phyloP scores from a whole-genome alignment of 2,329 filamentous ascomycete genomes.

The Aulographum hederae region DNA sequence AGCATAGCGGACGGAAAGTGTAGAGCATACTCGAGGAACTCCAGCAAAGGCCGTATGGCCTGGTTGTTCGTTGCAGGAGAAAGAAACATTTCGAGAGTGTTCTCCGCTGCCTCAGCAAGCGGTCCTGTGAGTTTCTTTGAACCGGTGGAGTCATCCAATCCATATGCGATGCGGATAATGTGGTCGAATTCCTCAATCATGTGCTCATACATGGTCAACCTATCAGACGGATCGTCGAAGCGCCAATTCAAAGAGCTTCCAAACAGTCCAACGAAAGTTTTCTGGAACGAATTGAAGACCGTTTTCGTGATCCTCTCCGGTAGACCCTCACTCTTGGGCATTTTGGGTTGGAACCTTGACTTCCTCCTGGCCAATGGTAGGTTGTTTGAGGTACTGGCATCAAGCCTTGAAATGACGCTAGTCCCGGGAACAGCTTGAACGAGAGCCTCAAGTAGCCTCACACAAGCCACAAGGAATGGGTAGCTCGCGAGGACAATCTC shows the following conservation, averaged over 20 bases:
- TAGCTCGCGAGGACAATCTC: constrained; percentile 65
- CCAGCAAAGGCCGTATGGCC: constrained; percentile 59
- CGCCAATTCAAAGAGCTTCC: constrained; percentile 78
- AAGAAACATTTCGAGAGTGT: constrained; percentile 61
- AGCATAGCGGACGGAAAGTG: neutral
- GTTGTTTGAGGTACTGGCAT: too few relatives aligned
- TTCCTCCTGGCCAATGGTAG: constrained; percentile 26
- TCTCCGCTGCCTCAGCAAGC: constrained; percentile 54
- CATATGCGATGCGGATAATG: constrained; percentile 54
- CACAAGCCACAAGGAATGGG: constrained; percentile 55
- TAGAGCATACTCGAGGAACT: constrained; percentile 47
- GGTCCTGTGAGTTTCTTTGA: constrained; percentile 37
- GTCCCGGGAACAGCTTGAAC: constrained; percentile 52
- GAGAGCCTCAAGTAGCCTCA: constrained; percentile 56
- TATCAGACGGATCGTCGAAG: constrained; percentile 50
- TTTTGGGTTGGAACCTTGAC: constrained; percentile 18
- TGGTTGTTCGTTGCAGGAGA: constrained; percentile 50
- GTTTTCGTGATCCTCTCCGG: constrained; percentile 61
- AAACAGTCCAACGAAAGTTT: constrained; percentile 63
- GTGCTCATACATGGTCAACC: constrained; percentile 46
- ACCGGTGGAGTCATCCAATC: constrained; percentile 44
- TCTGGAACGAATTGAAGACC: constrained; percentile 54
- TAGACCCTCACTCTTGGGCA: constrained; percentile 31
- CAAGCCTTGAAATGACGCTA: too few relatives aligned
- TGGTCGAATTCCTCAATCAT: constrained; percentile 55